Base-by-base conservation (phyloP, 2,329 filamentous ascomycete genomes). In the Neopestalotiopsis clavispora region DNA sequence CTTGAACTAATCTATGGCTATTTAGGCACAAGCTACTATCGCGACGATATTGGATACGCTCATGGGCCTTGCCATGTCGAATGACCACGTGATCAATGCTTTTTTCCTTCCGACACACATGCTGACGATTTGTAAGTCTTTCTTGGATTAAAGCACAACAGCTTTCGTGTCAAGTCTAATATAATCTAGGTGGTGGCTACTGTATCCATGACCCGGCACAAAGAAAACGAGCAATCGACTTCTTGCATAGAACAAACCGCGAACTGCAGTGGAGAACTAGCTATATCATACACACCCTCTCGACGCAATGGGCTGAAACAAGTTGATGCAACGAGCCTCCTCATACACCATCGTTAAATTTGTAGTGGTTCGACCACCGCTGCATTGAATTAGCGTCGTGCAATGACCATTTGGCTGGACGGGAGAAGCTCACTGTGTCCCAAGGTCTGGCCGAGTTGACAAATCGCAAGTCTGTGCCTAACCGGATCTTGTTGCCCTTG, bases 401-500 rank as follows among this genome's bases (percentile, higher is more conserved):
- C 45, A 20, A 9, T 6, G 4, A 69, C 66, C 34, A 66, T 52
- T 17, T 32, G 52, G 23, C 49, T 58, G 0, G 7, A 30, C 66
- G 56, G 7, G 34, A 69, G 6, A 4, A 10, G 70, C 79, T 74
- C 71, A 83, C 82, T 70, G 77, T 83, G 70, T 88, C 86, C 79
- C 84, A 88, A 1, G 82, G 83, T 68, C 81, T 82, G 6, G 82
- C 84, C 4, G 82, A 80, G 70, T 89, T 81, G 7, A 87, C 86
- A 72, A 89, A 89, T 1, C 87, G 81, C 65, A 89, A 72, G 73
- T 89, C 87, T 2, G 87, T 89, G 0, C 84, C 87, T 0, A 89
- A 80, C 1, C 87, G 81, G 62, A 89, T 89, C 0, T 84, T 75
- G 67, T 85, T 84, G 5, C 84, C 78, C 0, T 82, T 80, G 58